Evolutionary conservation across 2,329 filamentous ascomycete species (phyloP).

Genomic region (Diaporthe citrichinensis): DNA sequence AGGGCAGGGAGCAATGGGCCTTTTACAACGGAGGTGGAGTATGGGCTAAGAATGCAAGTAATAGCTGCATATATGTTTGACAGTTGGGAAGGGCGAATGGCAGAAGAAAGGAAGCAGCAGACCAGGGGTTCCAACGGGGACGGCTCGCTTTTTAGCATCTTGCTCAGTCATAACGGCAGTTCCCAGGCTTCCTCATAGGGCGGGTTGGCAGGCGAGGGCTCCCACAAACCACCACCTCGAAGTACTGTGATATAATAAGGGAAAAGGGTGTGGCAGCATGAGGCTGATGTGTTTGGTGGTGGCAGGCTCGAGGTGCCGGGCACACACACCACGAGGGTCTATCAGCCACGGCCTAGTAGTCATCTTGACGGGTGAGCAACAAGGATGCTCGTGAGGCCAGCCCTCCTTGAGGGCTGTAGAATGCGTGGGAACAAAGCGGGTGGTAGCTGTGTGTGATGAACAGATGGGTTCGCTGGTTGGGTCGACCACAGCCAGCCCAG

Average conservation of each 20-base stretch:
- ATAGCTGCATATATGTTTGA: constrained; percentile 37
- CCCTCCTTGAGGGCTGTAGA: background rate
- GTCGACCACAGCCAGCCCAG: background rate
- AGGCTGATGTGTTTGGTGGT: constrained; percentile 37
- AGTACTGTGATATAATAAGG: constrained; percentile 4
- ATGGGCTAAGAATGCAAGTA: constrained; percentile 32
- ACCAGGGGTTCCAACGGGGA: constrained; percentile 22
- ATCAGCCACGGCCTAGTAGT: constrained; percentile 39
- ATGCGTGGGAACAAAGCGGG: constrained; percentile 32
- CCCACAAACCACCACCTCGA: constrained; percentile 19
- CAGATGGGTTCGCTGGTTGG: constrained; percentile 10
- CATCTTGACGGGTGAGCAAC: constrained; percentile 39
- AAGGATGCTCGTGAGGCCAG: constrained; percentile 2
- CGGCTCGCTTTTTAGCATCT: constrained; percentile 41
- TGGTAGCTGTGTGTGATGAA: constrained; percentile 15
- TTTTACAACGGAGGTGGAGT: constrained; percentile 34
- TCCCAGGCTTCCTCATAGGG: constrained; percentile 38
- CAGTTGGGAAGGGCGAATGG: constrained; percentile 35
- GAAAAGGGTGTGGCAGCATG: constrained; percentile 33
- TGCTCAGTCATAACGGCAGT: background rate
- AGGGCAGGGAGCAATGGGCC: constrained; percentile 19
- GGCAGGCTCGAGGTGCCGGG: constrained; percentile 32
- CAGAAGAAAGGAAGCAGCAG: constrained; percentile 33
- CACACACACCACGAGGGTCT: constrained; percentile 40
- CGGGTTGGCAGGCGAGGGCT: constrained; percentile 16